These are phyloP conservation scores for Erythrophleum fordii DNA, from an alignment of 306 rosid species.

Conservation along the genomic window DNA sequence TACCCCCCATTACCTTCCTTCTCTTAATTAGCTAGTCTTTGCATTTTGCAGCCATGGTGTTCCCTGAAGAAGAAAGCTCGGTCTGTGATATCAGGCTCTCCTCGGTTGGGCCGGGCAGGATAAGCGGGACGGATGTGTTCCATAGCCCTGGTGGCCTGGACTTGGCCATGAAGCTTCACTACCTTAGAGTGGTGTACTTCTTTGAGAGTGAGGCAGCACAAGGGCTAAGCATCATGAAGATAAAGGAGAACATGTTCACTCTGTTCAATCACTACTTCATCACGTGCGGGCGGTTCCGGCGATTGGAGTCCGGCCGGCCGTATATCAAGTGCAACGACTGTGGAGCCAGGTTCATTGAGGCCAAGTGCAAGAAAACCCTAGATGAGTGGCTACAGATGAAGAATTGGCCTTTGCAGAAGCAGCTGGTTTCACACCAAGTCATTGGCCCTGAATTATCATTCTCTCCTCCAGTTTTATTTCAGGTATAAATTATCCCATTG, in stretches of 20 bases:
- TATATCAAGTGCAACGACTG: constrained; percentile 85
- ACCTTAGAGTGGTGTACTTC: constrained; percentile 64
- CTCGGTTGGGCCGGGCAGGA: constrained; percentile 67
- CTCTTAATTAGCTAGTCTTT: too few species aligned
- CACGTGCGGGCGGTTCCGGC: constrained; percentile 67
- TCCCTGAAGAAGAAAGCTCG: constrained; percentile 38
- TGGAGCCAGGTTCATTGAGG: constrained; percentile 77
- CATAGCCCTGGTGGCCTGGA: constrained; percentile 55
- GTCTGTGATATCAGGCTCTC: constrained; percentile 56
- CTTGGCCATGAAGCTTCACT: constrained; percentile 90
- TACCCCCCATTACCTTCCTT: not conserved
- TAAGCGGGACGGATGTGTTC: constrained; percentile 43
- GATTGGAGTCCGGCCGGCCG: constrained; percentile 68
- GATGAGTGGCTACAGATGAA: constrained; percentile 59
- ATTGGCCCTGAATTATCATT: constrained; percentile 81
- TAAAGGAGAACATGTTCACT: constrained; percentile 54
- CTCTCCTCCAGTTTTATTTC: constrained; percentile 72
- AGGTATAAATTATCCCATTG: constrained; percentile 45
- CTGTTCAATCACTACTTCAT: constrained; percentile 46
- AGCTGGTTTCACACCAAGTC: constrained; percentile 61
- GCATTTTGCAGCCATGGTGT: constrained; percentile 46
- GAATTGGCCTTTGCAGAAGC: constrained; percentile 51
- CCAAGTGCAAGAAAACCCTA: constrained; percentile 57
- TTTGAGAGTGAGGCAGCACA: constrained; percentile 44
- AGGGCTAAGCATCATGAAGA: constrained; percentile 40